Evolutionary conservation across 495 filamentous ascomycete species (phyloP), one percentile per base, ranked within the genome.

Genomic region (Penicillium coffeae): DNA sequence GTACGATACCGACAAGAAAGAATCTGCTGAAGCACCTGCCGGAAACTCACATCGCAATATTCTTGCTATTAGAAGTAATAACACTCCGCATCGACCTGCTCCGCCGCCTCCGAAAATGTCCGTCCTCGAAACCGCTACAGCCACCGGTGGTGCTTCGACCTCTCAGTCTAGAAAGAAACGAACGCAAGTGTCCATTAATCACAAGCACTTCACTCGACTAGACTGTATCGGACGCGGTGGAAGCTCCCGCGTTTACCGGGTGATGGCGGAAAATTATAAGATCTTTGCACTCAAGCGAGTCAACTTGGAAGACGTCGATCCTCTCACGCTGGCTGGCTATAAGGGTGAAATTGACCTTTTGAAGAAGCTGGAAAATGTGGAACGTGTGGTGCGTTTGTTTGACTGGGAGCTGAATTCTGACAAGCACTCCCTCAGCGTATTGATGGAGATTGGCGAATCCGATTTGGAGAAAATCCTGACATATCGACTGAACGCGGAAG

Each of bases 401-500:
- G 94, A 97, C 64, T 96, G 84, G 73, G 92, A 98, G 60, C 73
- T 96, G 53, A 96, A 97, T 58, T 80, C 86, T 21, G 85, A 89
- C 50, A 93, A 95, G 59, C 83, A 93, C 53, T 82, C 81, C 34
- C 78, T 98, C 21, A 89, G 84, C 61, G 84, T 98, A 50, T 78
- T 98, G n/a, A 94, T 98, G 90, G 93, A 98, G 69, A 88, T 91
- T 59, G 93, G 93, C 50, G 93, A 98, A 67, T 82, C 90, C n/a
- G 94, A 97, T 59, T 77, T 98, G 59, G 87, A 90, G 56, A 89
- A 87, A 44, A 83, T 96, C 14, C 82, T 98, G 21, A 85, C 79
- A 6, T 80, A 84, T 30, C 81, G 85, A 21, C 69, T 86, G 25
- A 85, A 87, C 40, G 73, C 81, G 0, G 88, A 91, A 55, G 81